Base-by-base conservation (phyloP, 768 basidiomycete species). In the Amanita brunnescens region DNA sequence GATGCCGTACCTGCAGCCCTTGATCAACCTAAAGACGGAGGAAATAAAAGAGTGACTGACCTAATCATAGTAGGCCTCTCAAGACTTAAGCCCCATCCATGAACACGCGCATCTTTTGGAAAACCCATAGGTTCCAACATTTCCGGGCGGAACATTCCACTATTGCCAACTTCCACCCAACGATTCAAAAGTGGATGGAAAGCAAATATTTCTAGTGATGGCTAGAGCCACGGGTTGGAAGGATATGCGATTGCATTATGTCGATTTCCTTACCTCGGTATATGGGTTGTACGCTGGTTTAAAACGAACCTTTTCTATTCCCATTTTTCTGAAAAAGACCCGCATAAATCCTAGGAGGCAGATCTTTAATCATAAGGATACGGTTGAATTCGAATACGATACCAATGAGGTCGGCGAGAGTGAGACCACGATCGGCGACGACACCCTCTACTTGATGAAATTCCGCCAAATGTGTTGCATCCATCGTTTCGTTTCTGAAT, bases 391-490 rank as follows among this genome's bases (percentile, higher is more conserved):
- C 30, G 20, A 34, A 29, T 16, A 9, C 18, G 77, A 41, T 56
- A 91, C 93, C 94, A 56, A 99, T 97, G 54, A 99, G 74, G 64
- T 98, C 93, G 14, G 92, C 95, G 23, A 99, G 73, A 1, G 95
- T 98, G 53, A 99, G 70, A 45, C 83, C 83, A 57, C 84, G 81
- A 67, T 99, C 96, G 8, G 96, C 96, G 23, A 99, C 92, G 41
- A 99, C 96, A 46, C 96, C 96, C 67, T 99, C 96, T n/a, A 99
- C 96, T 69, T 99, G 96, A 65, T 98, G 95, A 76, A 99, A 99
- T 68, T 99, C 96, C 3, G 96, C 96, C 56, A 99, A 62, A 74
- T 99, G 96, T 14, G 96, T 99, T 40, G 93, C 93, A 67, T 99
- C 96, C 78, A 91, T 90, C 0, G 96, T 91, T 68, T 99, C 96